Conservation (phyloP, 1,284 basidiomycete species). For the Cerioporus squamosus region DNA sequence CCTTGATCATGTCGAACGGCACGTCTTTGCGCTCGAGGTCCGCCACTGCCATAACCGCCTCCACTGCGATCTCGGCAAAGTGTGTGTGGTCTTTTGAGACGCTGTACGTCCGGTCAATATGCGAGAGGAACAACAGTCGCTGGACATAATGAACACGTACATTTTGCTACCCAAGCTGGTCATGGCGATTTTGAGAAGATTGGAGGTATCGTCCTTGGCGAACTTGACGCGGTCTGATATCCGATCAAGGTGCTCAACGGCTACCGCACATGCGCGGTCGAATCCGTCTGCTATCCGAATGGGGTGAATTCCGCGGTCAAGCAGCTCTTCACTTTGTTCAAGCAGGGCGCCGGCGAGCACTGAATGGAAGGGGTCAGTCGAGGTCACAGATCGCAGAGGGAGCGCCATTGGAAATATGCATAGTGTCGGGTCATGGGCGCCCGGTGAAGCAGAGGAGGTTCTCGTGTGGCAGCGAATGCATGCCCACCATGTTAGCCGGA, state of each 20-base stretch:
- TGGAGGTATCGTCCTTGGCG: slow-evolving; percentile 81
- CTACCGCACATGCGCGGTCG: slow-evolving; percentile 91
- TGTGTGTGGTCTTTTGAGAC: slow-evolving; percentile 96
- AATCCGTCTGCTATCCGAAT: slow-evolving; percentile 99
- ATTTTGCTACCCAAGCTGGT: slow-evolving; percentile 98
- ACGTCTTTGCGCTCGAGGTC: slow-evolving; percentile 96
- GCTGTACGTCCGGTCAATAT: slow-evolving; percentile 45
- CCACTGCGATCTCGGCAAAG: slow-evolving; percentile 97
- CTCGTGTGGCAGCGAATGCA: too few relatives aligned
- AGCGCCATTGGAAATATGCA: too few relatives aligned
- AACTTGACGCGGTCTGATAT: slow-evolving; percentile 94
- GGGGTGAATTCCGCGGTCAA: slow-evolving; percentile 97
- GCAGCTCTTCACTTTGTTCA: slow-evolving; percentile 87
- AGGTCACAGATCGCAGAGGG: neutral
- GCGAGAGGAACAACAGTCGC: neutral
- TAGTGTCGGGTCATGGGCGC: too few relatives aligned
- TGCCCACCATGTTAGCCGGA: too few relatives aligned
- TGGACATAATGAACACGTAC: slow-evolving; percentile 46
- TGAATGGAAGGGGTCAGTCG: slow-evolving; percentile 34
- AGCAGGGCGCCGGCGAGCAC: slow-evolving; percentile 96
- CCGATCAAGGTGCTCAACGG: slow-evolving; percentile 87
- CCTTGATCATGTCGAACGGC: slow-evolving; percentile 98
- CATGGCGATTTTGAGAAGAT: slow-evolving; percentile 93
- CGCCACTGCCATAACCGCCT: slow-evolving; percentile 94
- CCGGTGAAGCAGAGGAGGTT: too few relatives aligned